Evolutionary conservation across 2,329 filamentous ascomycete genomes (phyloP), one percentile per base, ranked within the genome.

Genomic region (Sclerotinia borealis): DNA sequence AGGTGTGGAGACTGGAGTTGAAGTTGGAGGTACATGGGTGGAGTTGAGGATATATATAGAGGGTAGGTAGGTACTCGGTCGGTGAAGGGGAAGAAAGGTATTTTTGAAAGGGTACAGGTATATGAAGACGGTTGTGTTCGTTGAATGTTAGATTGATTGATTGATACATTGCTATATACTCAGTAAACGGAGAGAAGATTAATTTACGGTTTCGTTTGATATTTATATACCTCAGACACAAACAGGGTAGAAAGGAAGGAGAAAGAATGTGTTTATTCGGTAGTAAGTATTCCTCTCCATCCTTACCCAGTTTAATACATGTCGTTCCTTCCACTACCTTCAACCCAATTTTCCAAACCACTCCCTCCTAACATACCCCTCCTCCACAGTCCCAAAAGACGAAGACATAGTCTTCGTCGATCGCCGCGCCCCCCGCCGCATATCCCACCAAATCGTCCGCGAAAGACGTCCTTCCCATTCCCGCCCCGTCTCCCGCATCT

Each of bases 321-420:
- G 11, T 6, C 10, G 22, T 17, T 36, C 6, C 3, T 4, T 10
- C 15, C 50, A 13, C 3, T 11, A 39, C 27, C 17, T 7, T 17
- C n/a, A 22, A n/a, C 17, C 11, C 27, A 17, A 34, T 11, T 34
- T 22, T 4, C 27, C 27, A 29, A 31, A 31, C 8, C 9, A 10
- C 4, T 5, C 7, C 36, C 13, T 34, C 13, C 48, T 61, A 43
- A 61, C 59, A 54, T 43, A 27, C 9, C 22, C n/a, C 27, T 4
- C 29, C 15, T 19, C 11, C 22, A 29, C 13, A 62, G 59, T 62
- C 15, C 59, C 59, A 7, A 62, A 62, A 62, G 49, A 55, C 39
- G 59, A 62, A 43, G 49, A 54, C 7, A 56, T 62, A 55, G 59
- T 62, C 27, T 62, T 62, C 41, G 59, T 62, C 11, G 59, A 62